phyloP scores from a whole-genome alignment of 495 filamentous ascomycete genomes.

The Cudoniella acicularis region DNA sequence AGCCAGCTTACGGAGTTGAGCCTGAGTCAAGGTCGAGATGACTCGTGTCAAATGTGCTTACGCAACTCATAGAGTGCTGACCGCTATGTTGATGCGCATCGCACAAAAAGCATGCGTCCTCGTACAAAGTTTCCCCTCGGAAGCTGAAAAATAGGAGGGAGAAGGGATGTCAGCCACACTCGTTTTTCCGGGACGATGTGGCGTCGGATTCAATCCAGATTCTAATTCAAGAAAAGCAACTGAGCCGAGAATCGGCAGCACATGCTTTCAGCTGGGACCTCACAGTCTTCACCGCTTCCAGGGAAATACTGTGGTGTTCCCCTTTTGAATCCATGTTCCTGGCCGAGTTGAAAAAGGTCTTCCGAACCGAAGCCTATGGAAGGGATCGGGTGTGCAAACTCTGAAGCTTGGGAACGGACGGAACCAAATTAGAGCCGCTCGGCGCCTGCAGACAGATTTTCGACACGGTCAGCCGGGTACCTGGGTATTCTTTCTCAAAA shows the following conservation, averaged over 20 bases:
- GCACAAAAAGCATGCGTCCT: not conserved
- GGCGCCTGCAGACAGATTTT: not conserved
- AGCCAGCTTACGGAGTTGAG: not conserved
- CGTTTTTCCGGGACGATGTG: not conserved
- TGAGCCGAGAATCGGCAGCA: not conserved
- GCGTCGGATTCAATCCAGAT: too few species aligned
- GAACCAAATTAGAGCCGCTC: not conserved
- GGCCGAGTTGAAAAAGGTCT: not conserved
- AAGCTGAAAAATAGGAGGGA: not conserved
- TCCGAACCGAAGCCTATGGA: not conserved
- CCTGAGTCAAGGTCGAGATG: not conserved
- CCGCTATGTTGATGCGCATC: not conserved
- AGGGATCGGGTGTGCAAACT: not conserved
- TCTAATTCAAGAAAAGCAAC: not conserved
- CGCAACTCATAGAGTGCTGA: not conserved
- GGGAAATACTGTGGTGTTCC: too few species aligned
- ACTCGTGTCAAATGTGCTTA: not conserved
- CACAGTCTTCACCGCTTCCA: not conserved
- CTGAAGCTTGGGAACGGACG: not conserved
- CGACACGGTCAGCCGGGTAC: not conserved
- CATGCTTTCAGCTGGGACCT: not conserved
- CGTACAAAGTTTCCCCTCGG: not conserved
- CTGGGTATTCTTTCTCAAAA: slow-evolving; percentile 4
- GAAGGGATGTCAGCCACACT: not conserved
- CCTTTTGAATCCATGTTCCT: not conserved